phyloP scores from a whole-genome alignment of 257 asterid genomes.

The Penstemon eatonii region DNA sequence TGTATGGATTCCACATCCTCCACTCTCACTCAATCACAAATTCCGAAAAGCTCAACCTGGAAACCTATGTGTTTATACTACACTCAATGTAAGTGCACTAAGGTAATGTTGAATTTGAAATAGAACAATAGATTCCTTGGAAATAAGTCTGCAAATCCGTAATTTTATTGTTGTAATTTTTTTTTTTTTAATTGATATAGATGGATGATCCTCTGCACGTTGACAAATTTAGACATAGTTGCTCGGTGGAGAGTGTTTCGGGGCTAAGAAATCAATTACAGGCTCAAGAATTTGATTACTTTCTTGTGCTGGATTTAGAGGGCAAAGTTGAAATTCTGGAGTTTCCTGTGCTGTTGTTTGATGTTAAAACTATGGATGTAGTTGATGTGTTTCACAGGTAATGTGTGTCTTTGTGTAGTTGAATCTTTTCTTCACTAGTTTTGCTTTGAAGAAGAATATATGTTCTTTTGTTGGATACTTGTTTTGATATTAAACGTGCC shows the following conservation, averaged over 20 bases:
- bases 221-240: conserved; percentile 68
- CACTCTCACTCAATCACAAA: conserved; percentile 31
- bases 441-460: neutral
- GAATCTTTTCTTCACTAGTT: conserved; percentile 1
- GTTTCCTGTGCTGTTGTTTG: conserved; percentile 83
- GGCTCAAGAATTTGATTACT: conserved; percentile 69
- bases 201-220: conserved; percentile 69
- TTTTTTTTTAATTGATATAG: conserved; percentile 36
- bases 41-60: conserved; percentile 45
- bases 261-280: conserved; percentile 32
- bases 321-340: conserved; percentile 97
- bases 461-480: conserved; percentile 28
- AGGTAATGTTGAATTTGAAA: conserved; percentile 41
- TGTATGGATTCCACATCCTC: conserved; percentile 40
- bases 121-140: no score
- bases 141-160: neutral
- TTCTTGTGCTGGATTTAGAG: conserved; percentile 96
- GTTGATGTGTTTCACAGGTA: conserved; percentile 87
- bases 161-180: conserved; percentile 6
- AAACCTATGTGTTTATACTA: conserved; percentile 81
- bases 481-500: conserved; percentile 47
- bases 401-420: neutral
- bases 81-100: conserved; percentile 84
- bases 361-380: conserved; percentile 74
- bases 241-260: conserved; percentile 38